Base-by-base conservation (phyloP, 768 basidiomycete genomes). In the Inosperma sp. region DNA sequence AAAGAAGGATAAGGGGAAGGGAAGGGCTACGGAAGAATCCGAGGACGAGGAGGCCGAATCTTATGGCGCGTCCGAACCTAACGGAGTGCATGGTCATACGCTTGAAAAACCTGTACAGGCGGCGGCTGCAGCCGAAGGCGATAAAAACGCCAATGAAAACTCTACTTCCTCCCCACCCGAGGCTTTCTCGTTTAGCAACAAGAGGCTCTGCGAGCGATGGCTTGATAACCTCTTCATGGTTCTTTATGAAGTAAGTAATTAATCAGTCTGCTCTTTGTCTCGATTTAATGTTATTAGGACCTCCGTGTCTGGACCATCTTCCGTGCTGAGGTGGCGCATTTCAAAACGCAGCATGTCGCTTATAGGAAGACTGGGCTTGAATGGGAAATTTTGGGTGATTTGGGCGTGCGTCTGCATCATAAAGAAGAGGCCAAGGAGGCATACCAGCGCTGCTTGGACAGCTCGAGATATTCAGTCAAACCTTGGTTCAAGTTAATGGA, bases 381-480 rank as follows among this genome's bases (percentile, higher is more conserved):
- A 68, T 99, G 96, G 95, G 96, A 98, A 71, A 95, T 98, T 39
- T 75, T 99, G 19, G 96, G 95, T 7, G 96, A 98, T 62, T 72
- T 99, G 17, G 96, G 94, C 7, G 61, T 87, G 37, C 83, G 96
- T n/a, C 67, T 99, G 49, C 89, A 95, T 62, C 96, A 98, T 72
- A 94, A 92, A 66, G 96, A 99, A 62, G 96, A 99, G 62, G 93
- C 93, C 29, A 98, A 99, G 69, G 96, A 99, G 64, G 94, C 93
- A 4, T 99, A 87, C 64, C 93, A 96, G 64, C 83, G 94, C 7
- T 93, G 93, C 68, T 80, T 98, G 29, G 96, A 98, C 58, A 75
- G 82, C 26, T 78, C 83, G 21, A 76, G 87, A 19, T 98, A 96
- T 68, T 86, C 88, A 4, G 79, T 84, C 52, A 97, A 95, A 66